Percentiles rank a stretch among this genome's conserved stretches.
Evolutionary conservation across 345 rosid genomes (phyloP).

Genomic region (Noccaea caerulescens): DNA sequence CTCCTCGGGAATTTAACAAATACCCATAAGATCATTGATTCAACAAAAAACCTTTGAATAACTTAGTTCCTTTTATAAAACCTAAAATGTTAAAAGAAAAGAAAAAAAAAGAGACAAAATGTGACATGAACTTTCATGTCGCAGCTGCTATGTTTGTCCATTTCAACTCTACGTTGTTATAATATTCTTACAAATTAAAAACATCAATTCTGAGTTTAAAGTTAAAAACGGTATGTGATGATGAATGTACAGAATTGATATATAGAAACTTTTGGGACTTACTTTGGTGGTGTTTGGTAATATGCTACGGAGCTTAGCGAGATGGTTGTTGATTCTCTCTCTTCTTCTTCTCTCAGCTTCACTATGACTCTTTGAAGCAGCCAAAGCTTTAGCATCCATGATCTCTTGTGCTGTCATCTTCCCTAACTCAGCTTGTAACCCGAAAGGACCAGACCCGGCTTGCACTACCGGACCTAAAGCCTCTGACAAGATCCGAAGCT

Average conservation of each 20-base stretch:
- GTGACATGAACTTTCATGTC: constrained; percentile 46
- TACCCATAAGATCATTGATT: constrained; percentile 38
- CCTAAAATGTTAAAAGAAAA: constrained; percentile 29
- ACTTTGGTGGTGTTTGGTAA: constrained; percentile 97
- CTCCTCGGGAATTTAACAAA: constrained; percentile 46
- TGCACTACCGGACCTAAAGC: constrained; percentile 72
- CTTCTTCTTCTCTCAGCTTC: constrained; percentile 97
- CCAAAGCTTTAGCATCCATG: constrained; percentile 99
- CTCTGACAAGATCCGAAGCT: constrained; percentile 80
- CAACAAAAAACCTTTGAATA: constrained; percentile 36
- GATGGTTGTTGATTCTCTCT: constrained; percentile 95
- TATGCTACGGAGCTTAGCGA: constrained; percentile 91
- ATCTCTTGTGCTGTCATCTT: constrained; percentile 96
- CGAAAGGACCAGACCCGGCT: constrained; percentile 68
- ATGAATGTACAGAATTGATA: constrained; percentile 17
- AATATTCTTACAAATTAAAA: not conserved
- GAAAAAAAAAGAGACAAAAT: constrained; percentile 26
- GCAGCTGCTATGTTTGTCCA: constrained; percentile 41
- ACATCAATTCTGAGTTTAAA: not conserved
- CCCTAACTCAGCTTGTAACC: constrained; percentile 80
- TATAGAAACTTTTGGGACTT: constrained; percentile 44
- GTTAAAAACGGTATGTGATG: constrained; percentile 17
- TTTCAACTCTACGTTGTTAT: constrained; percentile 32
- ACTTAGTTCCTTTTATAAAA: constrained; percentile 27
- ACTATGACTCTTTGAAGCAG: constrained; percentile 97